Conservation (phyloP, 2,329 filamentous ascomycete species). For the Aspergillus chevalieri region DNA sequence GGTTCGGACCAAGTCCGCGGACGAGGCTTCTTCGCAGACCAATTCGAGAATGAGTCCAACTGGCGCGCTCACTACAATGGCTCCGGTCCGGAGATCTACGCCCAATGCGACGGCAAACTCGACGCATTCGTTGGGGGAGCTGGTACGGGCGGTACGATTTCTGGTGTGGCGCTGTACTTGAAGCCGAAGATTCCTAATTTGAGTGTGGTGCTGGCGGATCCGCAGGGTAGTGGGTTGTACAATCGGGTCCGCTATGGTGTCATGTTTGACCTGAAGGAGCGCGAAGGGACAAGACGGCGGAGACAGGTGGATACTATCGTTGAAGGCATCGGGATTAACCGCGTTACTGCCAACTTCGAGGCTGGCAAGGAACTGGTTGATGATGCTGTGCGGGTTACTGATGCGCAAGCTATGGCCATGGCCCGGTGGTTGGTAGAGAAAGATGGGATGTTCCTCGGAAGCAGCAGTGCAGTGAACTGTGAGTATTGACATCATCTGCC, state of each 20-base stretch:
- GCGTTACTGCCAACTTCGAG: slow-evolving; percentile 90
- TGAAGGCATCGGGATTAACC: slow-evolving; percentile 92
- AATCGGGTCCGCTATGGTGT: slow-evolving; percentile 90
- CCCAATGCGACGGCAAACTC: slow-evolving; percentile 66
- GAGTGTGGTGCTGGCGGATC: slow-evolving; percentile 79
- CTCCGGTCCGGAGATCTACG: slow-evolving; percentile 85
- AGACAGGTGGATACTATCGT: slow-evolving; percentile 94
- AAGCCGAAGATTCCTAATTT: slow-evolving; percentile 64
- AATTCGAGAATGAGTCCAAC: slow-evolving; percentile 90
- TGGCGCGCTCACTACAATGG: slow-evolving; percentile 74
- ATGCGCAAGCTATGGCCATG: slow-evolving; percentile 86
- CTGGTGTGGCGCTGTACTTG: slow-evolving; percentile 75
- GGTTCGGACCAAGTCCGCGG: slow-evolving; percentile 48
- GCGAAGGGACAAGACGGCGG: slow-evolving; percentile 80
- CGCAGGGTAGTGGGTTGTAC: slow-evolving; percentile 86
- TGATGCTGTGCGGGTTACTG: slow-evolving; percentile 81
- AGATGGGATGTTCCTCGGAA: slow-evolving; percentile 90
- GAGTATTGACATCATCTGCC: slow-evolving; percentile 22
- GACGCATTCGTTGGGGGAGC: slow-evolving; percentile 91
- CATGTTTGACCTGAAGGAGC: slow-evolving; percentile 86
- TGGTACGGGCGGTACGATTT: slow-evolving; percentile 88
- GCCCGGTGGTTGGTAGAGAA: slow-evolving; percentile 94
- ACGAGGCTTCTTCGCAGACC: slow-evolving; percentile 86
- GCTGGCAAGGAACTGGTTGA: slow-evolving; percentile 79
- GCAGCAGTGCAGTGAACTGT: slow-evolving; percentile 95